Percentiles rank a stretch among this genome's conserved stretches.
Evolutionary conservation across 192 early-diverging fungal genomes (phyloP).

Genomic region (Ambispora gerdemannii): DNA sequence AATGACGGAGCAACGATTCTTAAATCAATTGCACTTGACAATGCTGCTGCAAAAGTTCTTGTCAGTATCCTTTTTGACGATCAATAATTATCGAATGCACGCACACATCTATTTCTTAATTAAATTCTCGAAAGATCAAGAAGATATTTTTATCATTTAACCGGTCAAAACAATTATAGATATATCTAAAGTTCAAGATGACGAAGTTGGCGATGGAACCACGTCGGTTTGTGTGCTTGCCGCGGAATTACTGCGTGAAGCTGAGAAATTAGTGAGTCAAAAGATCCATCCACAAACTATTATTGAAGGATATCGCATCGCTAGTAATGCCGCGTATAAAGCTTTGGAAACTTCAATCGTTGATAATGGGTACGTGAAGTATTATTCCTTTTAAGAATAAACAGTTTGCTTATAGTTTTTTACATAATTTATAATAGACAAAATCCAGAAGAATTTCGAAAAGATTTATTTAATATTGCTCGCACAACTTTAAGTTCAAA

Average conservation of each 20-base stretch:
- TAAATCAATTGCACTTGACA: constrained; percentile 95
- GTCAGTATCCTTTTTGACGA: constrained; percentile 54
- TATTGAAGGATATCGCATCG: constrained; percentile 92
- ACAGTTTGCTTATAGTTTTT: neutral
- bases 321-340: constrained; percentile 75
- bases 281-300: constrained; percentile 98
- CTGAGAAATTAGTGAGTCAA: constrained; percentile 86
- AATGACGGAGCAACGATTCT: constrained; percentile 99
- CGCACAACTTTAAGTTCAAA: constrained; percentile 95
- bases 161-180: constrained; percentile 32
- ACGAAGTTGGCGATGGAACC: constrained; percentile 99
- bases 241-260: constrained; percentile 91
- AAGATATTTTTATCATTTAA: neutral
- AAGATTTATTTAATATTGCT: constrained; percentile 96
- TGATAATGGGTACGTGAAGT: constrained; percentile 48
- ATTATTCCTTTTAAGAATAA: neutral
- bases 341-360: constrained; percentile 77
- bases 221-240: constrained; percentile 98
- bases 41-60: constrained; percentile 95
- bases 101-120: no score
- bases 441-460: constrained; percentile 69
- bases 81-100: no score
- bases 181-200: constrained; percentile 99
- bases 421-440: constrained; percentile 48
- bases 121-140: no score